Evolutionary conservation across 2,329 filamentous ascomycete species (phyloP), one percentile per base, ranked within the genome.

Genomic region (Stemphylium vesicarium): DNA sequence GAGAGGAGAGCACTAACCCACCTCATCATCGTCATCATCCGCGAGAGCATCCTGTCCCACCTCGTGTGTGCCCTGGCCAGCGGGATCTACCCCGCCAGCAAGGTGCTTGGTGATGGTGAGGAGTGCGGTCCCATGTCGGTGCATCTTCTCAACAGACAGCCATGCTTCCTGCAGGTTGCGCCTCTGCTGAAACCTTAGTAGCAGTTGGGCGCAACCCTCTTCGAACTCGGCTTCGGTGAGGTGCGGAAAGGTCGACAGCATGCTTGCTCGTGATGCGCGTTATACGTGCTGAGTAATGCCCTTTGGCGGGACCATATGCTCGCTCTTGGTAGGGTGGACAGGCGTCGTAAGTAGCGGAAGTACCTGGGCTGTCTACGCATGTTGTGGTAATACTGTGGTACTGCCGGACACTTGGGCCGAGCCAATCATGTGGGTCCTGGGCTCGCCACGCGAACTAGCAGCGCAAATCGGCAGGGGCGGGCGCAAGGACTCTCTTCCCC

Each of bases 211-310:
- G 50, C 71, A 74, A 39, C 66, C 73, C 38, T 61, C 31, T 7
- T 62, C 44, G 40, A 77, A 77, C 20, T 74, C 70, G 5, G 56
- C 15, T 4, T 52, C 39, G 7, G 61, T 62, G 11, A 77, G 50
- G n/a, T 60, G 63, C 8, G 74, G 73, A 49, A 74, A 75, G 9
- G 46, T 43, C 4, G 54, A 38, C 29, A 70, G 45, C 53, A 56
- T 59, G 29, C 13, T 12, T 24, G 15, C 15, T 13, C 13, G 35
- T 13, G 33, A 43, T 36, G 39, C n/a, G 26, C 8, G 9, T 10
- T 26, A 24, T 35, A 26, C 11, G 44, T 16, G 47, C 37, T n/a
- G 29, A 33, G 40, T 29, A 31, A 26, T 6, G 11, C 16, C 7
- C 15, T 10, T 18, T 7, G 12, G 26, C 26, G 26, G 26, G 26